Percentiles rank a stretch among this genome's conserved stretches.
Conservation (phyloP, 2,329 filamentous ascomycete genomes). For the Talaromyces sp. region DNA sequence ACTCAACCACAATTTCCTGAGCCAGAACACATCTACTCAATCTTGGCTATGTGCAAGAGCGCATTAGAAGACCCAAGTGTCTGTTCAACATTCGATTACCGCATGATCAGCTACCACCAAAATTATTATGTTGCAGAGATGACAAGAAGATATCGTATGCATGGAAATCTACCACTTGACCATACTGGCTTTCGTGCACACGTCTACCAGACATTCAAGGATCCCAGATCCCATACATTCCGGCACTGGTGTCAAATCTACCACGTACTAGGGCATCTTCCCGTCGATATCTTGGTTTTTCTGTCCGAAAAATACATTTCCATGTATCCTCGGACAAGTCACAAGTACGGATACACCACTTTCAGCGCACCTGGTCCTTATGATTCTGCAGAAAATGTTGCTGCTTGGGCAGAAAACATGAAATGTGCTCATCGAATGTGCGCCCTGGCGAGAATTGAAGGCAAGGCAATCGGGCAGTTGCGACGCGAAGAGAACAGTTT, state of each 20-base stretch:
- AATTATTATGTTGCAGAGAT: slow-evolving; percentile 30
- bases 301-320: slow-evolving; percentile 40
- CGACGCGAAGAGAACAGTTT: slow-evolving; percentile 29
- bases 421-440: slow-evolving; percentile 35
- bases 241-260: slow-evolving; percentile 34
- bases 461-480: slow-evolving; percentile 36
- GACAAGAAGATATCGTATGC: slow-evolving; percentile 22
- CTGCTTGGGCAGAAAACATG: slow-evolving; percentile 28
- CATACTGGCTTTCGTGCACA: slow-evolving; percentile 18
- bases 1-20: slow-evolving; percentile 32
- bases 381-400: slow-evolving; percentile 22
- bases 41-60: slow-evolving; percentile 36
- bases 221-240: slow-evolving; percentile 27
- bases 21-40: slow-evolving; percentile 35
- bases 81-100: slow-evolving; percentile 29
- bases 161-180: slow-evolving; percentile 13
- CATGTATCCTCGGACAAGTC: slow-evolving; percentile 20
- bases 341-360: neutral
- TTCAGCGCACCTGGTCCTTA: slow-evolving; percentile 24
- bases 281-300: slow-evolving; percentile 30
- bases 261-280: slow-evolving; percentile 32
- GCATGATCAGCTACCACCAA: slow-evolving; percentile 32
- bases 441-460: slow-evolving; percentile 35
- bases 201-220: slow-evolving; percentile 26
- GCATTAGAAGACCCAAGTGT: slow-evolving; percentile 31